A percentile compares a stretch with the other conserved stretches of the same genome.
phyloP scores from a whole-genome alignment of 441 rosid genomes.

The Corymbia calophylla region DNA sequence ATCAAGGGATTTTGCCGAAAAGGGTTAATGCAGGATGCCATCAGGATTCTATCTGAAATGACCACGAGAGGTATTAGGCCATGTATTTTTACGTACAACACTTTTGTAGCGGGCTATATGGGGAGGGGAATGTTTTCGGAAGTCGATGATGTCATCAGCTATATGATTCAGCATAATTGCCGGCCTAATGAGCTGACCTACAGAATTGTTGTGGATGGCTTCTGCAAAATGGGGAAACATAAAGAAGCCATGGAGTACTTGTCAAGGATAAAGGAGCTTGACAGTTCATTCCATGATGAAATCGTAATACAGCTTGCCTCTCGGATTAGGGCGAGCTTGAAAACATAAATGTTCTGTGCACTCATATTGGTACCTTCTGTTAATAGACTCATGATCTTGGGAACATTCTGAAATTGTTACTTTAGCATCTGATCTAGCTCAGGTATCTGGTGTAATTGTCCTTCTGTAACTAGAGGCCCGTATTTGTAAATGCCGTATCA shows the following conservation, averaged over 20 bases:
- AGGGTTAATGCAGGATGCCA: conserved; percentile 80
- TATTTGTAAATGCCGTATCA: background rate
- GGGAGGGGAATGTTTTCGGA: conserved; percentile 56
- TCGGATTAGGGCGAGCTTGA: conserved; percentile 34
- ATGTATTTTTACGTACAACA: conserved; percentile 80
- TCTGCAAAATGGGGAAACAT: conserved; percentile 55
- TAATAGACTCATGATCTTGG: background rate
- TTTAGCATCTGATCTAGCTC: background rate
- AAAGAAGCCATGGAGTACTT: conserved; percentile 79
- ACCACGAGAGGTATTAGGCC: conserved; percentile 59
- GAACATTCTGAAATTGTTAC: background rate
- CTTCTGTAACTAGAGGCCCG: background rate
- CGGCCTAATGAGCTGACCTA: conserved; percentile 74
- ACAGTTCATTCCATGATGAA: conserved; percentile 38
- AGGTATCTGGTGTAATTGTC: background rate
- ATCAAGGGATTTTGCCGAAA: conserved; percentile 87
- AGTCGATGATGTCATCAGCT: conserved; percentile 55
- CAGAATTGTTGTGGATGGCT: conserved; percentile 80
- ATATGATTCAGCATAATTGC: conserved; percentile 65
- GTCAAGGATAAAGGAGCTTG: conserved; percentile 48
- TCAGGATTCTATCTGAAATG: conserved; percentile 71
- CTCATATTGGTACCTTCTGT: background rate
- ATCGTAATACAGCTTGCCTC: conserved; percentile 48
- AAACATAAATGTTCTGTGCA: background rate
- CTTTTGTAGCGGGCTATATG: conserved; percentile 71